Conservation (phyloP, 495 filamentous ascomycete species). For the Trichocladium uniseriatum region DNA sequence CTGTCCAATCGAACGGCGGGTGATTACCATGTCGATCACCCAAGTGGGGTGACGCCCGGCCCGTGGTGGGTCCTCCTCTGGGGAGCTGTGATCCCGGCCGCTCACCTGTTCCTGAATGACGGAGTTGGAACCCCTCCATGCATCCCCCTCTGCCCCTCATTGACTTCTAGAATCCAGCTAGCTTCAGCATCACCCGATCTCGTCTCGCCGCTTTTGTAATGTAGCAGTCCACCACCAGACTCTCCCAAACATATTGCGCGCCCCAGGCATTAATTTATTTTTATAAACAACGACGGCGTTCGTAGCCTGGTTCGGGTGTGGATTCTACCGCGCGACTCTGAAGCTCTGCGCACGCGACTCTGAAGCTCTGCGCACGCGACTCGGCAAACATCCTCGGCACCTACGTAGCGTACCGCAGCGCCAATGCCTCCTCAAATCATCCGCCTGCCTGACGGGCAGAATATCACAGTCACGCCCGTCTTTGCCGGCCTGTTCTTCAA, state of each 20-base stretch:
- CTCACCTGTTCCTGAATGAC: background rate
- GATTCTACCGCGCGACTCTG: background rate
- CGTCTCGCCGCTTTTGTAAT: background rate
- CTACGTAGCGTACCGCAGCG: background rate
- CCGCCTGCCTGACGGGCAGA: conserved; percentile 80
- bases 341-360: background rate
- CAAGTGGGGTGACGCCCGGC: no score
- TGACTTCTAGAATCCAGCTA: no score
- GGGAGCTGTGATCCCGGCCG: background rate
- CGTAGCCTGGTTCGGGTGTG: no score
- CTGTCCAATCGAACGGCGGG: no score
- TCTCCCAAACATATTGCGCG: background rate
- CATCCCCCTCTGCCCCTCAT: no score
- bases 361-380: background rate
- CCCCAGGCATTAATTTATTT: background rate
- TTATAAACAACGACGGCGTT: no score
- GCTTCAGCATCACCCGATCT: background rate
- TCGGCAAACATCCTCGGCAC: no score
- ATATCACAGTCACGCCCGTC: conserved; percentile 66
- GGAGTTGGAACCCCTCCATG: no score
- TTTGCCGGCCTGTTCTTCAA: conserved; percentile 89
- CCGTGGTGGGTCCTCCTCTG: no score
- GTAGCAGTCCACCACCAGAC: background rate
- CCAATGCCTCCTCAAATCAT: conserved; percentile 37
- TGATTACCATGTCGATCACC: no score